Conservation (phyloP, 2,329 filamentous ascomycete genomes). For the Aureobasidium sp. region DNA sequence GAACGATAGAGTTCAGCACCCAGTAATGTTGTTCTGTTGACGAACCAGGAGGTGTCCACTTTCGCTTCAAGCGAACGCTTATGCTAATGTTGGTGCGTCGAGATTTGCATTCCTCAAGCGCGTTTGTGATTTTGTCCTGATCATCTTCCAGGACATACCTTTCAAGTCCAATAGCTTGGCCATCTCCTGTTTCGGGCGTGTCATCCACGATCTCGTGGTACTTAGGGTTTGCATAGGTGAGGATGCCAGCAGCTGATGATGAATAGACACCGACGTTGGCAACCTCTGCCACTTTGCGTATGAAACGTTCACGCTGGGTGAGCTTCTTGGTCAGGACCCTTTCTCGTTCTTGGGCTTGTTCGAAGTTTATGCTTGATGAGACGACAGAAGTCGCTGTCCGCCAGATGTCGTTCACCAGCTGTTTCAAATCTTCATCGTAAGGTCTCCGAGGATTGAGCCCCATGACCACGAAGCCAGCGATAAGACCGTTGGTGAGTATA, state of each 20-base stretch:
- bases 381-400: not conserved
- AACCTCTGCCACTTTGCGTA: not conserved
- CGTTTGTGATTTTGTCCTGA: not conserved
- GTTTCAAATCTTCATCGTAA: not conserved
- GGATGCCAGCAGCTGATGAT: not conserved
- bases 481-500: not conserved
- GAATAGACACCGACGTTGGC: slow-evolving; percentile 5
- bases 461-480: not conserved
- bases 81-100: not conserved
- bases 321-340: not conserved
- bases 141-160: not conserved
- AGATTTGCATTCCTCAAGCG: not conserved
- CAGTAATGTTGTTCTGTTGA: not conserved
- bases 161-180: not conserved
- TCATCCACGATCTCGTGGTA: not conserved
- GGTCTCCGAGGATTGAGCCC: not conserved
- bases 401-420: not conserved
- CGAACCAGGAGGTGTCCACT: not conserved
- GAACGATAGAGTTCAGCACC: not conserved
- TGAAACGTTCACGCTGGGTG: not conserved
- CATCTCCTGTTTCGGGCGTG: not conserved
- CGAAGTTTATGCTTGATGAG: not conserved
- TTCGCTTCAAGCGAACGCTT: not conserved
- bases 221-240: not conserved
- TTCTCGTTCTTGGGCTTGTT: not conserved